Percentiles rank a stretch among this genome's conserved stretches.
Evolutionary conservation across 1,139 yeast genomes (phyloP).

Genomic region (Diutina mesorugosa): DNA sequence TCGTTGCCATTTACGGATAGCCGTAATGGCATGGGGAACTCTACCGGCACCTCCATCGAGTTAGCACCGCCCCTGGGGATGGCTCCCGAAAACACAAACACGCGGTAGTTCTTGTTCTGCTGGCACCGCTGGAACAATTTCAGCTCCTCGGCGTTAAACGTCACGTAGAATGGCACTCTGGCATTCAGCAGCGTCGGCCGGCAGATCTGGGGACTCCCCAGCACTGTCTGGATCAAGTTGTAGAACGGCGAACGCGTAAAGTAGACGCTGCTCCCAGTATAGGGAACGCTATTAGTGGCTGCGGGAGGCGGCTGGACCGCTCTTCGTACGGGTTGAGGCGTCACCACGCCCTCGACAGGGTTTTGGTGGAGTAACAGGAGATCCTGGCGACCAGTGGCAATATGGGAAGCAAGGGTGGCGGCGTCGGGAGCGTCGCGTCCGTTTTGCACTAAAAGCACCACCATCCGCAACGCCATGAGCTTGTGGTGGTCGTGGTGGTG

Average conservation of each 20-base stretch:
- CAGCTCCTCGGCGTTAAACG: constrained; percentile 25
- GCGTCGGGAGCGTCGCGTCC: constrained; percentile 27
- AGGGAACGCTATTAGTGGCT: not conserved
- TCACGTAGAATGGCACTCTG: constrained; percentile 22
- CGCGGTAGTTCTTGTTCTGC: constrained; percentile 11
- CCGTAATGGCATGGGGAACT: constrained; percentile 48
- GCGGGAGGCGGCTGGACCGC: not conserved
- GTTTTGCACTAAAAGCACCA: constrained; percentile 23
- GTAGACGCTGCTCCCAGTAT: constrained; percentile 5
- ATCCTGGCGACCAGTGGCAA: constrained; percentile 3
- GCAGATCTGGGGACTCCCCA: constrained; percentile 31
- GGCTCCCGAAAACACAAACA: constrained; percentile 36
- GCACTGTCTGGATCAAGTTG: constrained; percentile 26
- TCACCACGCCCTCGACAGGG: not conserved
- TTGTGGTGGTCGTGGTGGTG: constrained; percentile 2
- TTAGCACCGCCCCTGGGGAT: constrained; percentile 12
- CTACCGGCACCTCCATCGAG: constrained; percentile 25
- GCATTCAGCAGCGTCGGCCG: constrained; percentile 23
- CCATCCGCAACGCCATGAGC: constrained; percentile 27
- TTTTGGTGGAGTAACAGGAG: not conserved
- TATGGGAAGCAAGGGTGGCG: constrained; percentile 14
- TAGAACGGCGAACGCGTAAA: constrained; percentile 22
- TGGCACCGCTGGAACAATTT: constrained; percentile 10
- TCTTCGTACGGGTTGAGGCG: not conserved
- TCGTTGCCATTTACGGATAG: constrained; percentile 32